Evolutionary conservation across 306 rosid genomes (phyloP).

Genomic region (Castanea sativa): DNA sequence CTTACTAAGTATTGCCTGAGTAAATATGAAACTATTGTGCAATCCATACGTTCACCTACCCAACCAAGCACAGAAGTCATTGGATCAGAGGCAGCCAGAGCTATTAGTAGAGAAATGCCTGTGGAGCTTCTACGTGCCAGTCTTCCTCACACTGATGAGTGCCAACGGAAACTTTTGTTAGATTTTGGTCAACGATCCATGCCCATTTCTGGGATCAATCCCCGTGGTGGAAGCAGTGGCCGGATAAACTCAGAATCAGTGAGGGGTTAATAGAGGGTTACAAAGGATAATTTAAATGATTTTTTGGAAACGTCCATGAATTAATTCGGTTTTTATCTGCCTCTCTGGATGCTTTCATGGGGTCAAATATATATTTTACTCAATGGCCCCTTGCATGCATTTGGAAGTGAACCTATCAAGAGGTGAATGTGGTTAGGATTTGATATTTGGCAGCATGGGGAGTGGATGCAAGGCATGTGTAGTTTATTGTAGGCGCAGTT

Average conservation of each 20-base stretch:
- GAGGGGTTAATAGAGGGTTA: conserved; percentile 26
- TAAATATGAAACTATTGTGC: conserved; percentile 50
- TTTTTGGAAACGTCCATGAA: neutral
- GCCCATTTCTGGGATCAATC: conserved; percentile 49
- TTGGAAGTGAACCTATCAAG: neutral
- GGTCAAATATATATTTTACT: neutral
- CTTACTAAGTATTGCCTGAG: conserved; percentile 50
- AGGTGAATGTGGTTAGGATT: neutral
- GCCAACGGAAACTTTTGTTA: conserved; percentile 39
- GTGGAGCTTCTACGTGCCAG: conserved; percentile 58
- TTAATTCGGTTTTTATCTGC: neutral
- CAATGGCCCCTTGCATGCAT: neutral
- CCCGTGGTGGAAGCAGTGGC: conserved; percentile 44
- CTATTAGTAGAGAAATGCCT: conserved; percentile 48
- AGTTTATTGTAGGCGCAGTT: conserved; percentile 14
- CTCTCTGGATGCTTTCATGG: neutral
- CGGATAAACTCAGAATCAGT: conserved; percentile 81
- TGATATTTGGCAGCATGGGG: neutral
- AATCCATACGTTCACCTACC: conserved; percentile 37
- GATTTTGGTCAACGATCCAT: conserved; percentile 53
- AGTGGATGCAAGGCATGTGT: conserved; percentile 5
- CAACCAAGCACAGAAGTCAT: conserved; percentile 30
- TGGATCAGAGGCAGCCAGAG: conserved; percentile 46
- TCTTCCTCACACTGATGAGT: conserved; percentile 54
- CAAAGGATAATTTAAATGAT: neutral